Evolutionary conservation across 163 green algal species (phyloP).

Genomic region (Prototheca cutis): DNA sequence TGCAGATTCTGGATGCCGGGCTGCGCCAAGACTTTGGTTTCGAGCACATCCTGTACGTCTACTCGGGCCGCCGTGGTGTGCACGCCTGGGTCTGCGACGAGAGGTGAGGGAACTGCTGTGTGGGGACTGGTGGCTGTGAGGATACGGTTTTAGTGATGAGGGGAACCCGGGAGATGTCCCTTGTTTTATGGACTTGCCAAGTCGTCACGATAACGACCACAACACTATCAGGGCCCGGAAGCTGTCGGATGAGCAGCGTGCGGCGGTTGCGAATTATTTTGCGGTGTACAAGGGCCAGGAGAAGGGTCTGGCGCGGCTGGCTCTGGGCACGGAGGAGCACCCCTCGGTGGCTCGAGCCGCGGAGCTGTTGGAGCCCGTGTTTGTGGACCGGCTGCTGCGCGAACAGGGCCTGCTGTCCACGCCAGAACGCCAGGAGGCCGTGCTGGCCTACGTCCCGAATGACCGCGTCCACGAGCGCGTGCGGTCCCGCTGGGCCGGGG

Average conservation of each 20-base stretch:
- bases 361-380: conserved; percentile 25
- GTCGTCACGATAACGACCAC: too few species aligned
- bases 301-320: conserved; percentile 47
- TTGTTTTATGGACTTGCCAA: too few species aligned
- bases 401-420: conserved; percentile 71
- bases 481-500: conserved; percentile 16
- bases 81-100: conserved; percentile 96
- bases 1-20: conserved; percentile 68
- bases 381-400: conserved; percentile 47
- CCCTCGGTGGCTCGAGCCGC: conserved; percentile 53
- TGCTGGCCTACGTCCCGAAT: conserved; percentile 70
- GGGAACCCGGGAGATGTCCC: too few species aligned
- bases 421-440: conserved; percentile 29
- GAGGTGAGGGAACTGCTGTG: too few species aligned
- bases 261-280: conserved; percentile 78
- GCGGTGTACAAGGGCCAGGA: conserved; percentile 75
- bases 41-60: conserved; percentile 95
- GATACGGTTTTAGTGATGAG: too few species aligned
- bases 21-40: conserved; percentile 97
- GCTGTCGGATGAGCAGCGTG: conserved; percentile 83
- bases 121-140: too few species aligned
- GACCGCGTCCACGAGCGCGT: conserved; percentile 20
- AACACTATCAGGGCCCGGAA: conserved; percentile 59
- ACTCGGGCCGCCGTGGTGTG: conserved; percentile 86
- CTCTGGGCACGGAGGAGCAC: conserved; percentile 37